Conservation (phyloP, 148 eudicot species). For the Camellia japonica region DNA sequence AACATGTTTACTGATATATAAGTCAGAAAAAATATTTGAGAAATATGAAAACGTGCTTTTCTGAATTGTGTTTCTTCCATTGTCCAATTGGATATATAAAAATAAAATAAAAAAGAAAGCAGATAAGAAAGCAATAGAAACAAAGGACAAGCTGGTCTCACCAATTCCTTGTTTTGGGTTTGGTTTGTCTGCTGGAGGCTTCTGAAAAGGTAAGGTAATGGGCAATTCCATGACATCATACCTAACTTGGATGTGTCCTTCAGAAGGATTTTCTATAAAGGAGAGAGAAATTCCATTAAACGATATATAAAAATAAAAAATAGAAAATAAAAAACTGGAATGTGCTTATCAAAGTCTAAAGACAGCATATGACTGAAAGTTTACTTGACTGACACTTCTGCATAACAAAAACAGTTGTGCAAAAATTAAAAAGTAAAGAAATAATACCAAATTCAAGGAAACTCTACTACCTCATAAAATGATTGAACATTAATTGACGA, state of each 20-base stretch:
- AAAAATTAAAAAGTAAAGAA: not conserved
- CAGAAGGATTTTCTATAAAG: constrained; percentile 49
- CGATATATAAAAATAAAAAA: not conserved
- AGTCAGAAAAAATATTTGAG: not conserved
- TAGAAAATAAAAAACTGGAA: not conserved
- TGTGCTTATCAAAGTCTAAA: not conserved
- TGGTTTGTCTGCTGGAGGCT: constrained; percentile 88
- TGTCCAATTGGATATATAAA: not conserved
- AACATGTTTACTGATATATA: not conserved
- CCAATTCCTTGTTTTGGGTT: constrained; percentile 98
- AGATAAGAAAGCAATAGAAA: constrained; percentile 4
- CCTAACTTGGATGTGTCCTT: constrained; percentile 62
- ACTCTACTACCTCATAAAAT: not conserved
- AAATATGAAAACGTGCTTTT: not conserved
- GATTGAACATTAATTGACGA: not conserved
- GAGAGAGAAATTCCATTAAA: not conserved
- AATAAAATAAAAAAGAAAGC: not conserved
- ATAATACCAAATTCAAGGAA: not conserved
- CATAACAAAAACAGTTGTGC: not conserved
- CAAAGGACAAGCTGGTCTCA: constrained; percentile 27
- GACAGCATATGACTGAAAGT: not conserved
- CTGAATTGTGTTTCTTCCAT: not conserved
- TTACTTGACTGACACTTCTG: not conserved
- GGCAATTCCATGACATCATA: constrained; percentile 86
- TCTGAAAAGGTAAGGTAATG: constrained; percentile 75